Evolutionary conservation across 441 rosid species (phyloP), one percentile per base, ranked within the genome.

Genomic region (Adansonia grandidieri): DNA sequence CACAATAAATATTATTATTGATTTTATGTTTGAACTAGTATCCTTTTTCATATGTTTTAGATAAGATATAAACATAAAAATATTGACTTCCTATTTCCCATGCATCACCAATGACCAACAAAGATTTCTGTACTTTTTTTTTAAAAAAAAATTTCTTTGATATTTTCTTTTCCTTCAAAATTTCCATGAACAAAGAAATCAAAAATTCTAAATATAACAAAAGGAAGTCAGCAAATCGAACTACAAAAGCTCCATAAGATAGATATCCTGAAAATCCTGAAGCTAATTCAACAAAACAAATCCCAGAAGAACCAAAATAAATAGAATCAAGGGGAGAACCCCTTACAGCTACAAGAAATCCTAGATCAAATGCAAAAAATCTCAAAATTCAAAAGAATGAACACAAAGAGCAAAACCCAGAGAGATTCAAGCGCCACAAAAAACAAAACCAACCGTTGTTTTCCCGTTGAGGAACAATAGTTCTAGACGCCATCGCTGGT

Each of bases 401-500:
- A 44, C 3, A 17, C 51, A 24, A 57, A 37, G 0, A 40, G 22
- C 14, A 44, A 45, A 17, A 2, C 32, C 75, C 76, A 51, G 42
- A 19, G 50, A 44, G 24, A 57, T 63, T 17, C 47, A 57, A 37
- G 50, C 20, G 5, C 9, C 75, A 6, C 28, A 80, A n/a, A 54
- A 54, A 60, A 20, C 19, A n/a, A 24, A 47, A 53, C 50, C n/a
- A 40, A 82, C 89, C 88, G 67, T 48, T 77, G 50, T 54, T 79
- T 6, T 51, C 82, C 9, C 62, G 79, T 13, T 63, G 71, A 79
- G 78, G 80, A 80, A 73, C 78, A 74, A 57, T 63, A 71, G 75
- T 60, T 80, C 83, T 80, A 5, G 88, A 85, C 42, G 78, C 84
- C 90, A 85, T 85, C 28, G 61, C 79, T 22, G 60, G 51, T 65